Conservation (phyloP, 768 basidiomycete species). For the Hygrocybe punicea region DNA sequence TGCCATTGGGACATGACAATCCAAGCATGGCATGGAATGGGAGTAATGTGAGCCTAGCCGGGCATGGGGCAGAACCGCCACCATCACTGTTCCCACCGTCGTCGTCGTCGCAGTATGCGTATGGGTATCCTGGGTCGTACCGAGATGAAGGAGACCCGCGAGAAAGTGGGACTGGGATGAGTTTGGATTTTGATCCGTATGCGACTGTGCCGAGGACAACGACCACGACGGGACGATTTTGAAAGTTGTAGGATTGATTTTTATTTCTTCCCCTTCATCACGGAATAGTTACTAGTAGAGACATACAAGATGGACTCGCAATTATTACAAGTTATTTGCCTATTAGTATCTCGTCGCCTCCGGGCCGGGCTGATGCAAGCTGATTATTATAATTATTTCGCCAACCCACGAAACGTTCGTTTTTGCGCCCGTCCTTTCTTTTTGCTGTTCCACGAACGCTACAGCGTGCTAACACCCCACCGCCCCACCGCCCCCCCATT, state of each 20-base stretch:
- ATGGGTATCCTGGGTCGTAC: slow-evolving; percentile 14
- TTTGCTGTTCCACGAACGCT: too few species aligned
- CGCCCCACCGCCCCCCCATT: too few species aligned
- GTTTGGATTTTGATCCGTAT: slow-evolving; percentile 38
- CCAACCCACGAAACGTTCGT: too few species aligned
- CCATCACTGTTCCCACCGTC: neutral
- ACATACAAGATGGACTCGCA: too few species aligned
- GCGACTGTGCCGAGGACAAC: slow-evolving; percentile 20
- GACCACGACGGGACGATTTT: neutral
- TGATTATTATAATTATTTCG: too few species aligned
- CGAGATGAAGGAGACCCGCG: slow-evolving; percentile 42
- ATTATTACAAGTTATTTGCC: too few species aligned
- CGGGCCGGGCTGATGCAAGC: too few species aligned
- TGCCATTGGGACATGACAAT: slow-evolving; percentile 67
- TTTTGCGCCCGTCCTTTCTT: neutral
- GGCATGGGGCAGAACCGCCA: slow-evolving; percentile 25
- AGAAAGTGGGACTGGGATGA: slow-evolving; percentile 31
- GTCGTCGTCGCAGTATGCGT: neutral
- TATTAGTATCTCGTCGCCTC: too few species aligned
- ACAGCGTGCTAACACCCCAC: too few species aligned
- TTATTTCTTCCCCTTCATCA: too few species aligned
- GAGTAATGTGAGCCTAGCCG: slow-evolving; percentile 46
- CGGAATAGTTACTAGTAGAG: too few species aligned
- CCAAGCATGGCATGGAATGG: slow-evolving; percentile 56
- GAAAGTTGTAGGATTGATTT: neutral